phyloP scores from a whole-genome alignment of 192 early-diverging fungal species.

The Anaeromyces robustus region DNA sequence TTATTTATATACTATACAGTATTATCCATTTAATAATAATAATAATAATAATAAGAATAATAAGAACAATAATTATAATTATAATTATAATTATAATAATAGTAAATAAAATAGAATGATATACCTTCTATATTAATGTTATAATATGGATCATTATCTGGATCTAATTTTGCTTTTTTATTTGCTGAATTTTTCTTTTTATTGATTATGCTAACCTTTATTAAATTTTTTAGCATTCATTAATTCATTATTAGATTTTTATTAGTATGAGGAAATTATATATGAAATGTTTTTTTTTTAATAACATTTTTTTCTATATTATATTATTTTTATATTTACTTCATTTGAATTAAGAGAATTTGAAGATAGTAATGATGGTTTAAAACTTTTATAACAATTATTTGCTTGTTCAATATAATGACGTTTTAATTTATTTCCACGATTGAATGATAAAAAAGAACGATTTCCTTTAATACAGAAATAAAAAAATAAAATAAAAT shows the following conservation, averaged over 20 bases:
- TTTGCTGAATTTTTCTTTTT: not conserved
- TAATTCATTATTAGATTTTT: too few species aligned
- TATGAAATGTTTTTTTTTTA: too few species aligned
- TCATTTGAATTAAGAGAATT: not conserved
- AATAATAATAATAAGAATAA: too few species aligned
- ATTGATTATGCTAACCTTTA: not conserved
- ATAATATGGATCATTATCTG: not conserved
- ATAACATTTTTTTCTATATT: too few species aligned
- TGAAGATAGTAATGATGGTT: not conserved
- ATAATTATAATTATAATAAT: too few species aligned
- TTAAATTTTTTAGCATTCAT: too few species aligned
- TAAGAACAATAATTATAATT: too few species aligned
- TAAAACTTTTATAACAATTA: not conserved
- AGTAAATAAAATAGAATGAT: too few species aligned
- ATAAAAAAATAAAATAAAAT: too few species aligned
- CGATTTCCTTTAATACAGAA: not conserved
- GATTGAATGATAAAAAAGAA: not conserved
- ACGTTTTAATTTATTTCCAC: not conserved
- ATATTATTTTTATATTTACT: not conserved
- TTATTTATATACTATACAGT: too few species aligned
- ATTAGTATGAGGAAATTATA: too few species aligned
- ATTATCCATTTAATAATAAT: too few species aligned
- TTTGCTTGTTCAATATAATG: not conserved
- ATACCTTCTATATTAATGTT: not conserved
- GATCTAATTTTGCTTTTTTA: not conserved